These are phyloP conservation scores for Oleoguttula mirabilis DNA, from an alignment of 495 filamentous ascomycete genomes.

Conservation along the genomic window DNA sequence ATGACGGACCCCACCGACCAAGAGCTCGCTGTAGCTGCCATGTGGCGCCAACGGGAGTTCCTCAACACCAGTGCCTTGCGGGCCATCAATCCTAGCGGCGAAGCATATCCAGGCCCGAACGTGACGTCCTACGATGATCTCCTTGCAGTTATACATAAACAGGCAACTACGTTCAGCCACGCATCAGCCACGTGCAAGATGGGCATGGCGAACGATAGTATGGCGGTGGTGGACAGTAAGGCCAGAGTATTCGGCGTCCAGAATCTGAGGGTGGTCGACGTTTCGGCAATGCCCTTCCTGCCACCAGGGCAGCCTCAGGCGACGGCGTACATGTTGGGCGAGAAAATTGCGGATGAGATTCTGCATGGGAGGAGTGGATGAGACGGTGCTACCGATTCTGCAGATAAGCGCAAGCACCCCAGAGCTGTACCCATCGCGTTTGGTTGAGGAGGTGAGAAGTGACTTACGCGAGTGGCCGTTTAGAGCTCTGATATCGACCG, in stretches of 20 bases:
- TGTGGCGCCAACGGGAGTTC: conserved; percentile 40
- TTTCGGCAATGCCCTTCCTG: conserved; percentile 12
- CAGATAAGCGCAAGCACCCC: too few relatives aligned
- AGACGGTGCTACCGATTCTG: too few relatives aligned
- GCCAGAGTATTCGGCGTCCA: conserved; percentile 18
- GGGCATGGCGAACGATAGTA: conserved; percentile 13
- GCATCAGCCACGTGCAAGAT: conserved; percentile 38
- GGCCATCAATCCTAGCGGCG: conserved; percentile 31
- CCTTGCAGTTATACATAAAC: conserved; percentile 32
- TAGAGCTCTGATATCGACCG: too few relatives aligned
- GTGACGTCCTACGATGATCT: conserved; percentile 44
- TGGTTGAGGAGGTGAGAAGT: too few relatives aligned
- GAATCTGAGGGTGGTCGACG: conserved; percentile 19
- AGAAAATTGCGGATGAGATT: conserved; percentile 56
- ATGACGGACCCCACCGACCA: conserved; percentile 40
- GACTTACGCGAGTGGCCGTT: too few relatives aligned
- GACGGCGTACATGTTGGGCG: conserved; percentile 39
- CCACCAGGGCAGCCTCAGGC: conserved; percentile 39
- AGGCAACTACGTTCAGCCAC: conserved; percentile 38
- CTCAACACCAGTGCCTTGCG: conserved; percentile 33
- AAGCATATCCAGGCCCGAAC: conserved; percentile 36
- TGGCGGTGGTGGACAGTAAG: conserved; percentile 18
- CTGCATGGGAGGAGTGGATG: too few relatives aligned
- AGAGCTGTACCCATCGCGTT: too few relatives aligned
- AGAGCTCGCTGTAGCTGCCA: conserved; percentile 42